phyloP scores from a whole-genome alignment of 257 asterid genomes.

The Ophiorrhiza pumila region DNA sequence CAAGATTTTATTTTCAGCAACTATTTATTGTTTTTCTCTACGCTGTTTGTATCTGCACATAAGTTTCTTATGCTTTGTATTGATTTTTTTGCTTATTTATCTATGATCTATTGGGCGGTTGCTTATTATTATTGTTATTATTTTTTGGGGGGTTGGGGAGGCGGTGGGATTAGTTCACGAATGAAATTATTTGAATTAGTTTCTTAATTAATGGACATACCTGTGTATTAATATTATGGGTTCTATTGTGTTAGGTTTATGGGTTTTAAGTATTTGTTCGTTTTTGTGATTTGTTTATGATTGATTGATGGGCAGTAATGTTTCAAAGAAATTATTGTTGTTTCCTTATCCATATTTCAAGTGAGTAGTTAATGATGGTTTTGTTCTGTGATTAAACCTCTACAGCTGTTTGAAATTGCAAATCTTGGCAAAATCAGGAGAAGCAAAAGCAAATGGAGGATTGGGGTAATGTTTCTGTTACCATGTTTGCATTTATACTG shows the following conservation, averaged over 20 bases:
- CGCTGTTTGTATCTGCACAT: too few species aligned
- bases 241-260: neutral
- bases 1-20: neutral
- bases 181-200: neutral
- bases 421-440: slow-evolving; percentile 15
- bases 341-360: neutral
- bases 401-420: slow-evolving; percentile 12
- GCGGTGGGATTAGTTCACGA: too few species aligned
- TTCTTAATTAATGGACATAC: neutral
- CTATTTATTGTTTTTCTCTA: neutral
- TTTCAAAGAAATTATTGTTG: neutral
- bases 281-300: neutral
- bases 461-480: slow-evolving; percentile 53
- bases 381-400: neutral
- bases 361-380: neutral
- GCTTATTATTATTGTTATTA: neutral
- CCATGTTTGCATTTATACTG: neutral
- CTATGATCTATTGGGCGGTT: neutral
- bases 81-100: neutral
- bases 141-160: neutral
- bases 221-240: neutral
- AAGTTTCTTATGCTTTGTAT: too few species aligned
- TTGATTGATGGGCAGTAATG: neutral
- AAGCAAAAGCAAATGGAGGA: slow-evolving; percentile 57
- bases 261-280: neutral